phyloP scores from a whole-genome alignment of 768 basidiomycete species.

The Flagelloscypha sp. region DNA sequence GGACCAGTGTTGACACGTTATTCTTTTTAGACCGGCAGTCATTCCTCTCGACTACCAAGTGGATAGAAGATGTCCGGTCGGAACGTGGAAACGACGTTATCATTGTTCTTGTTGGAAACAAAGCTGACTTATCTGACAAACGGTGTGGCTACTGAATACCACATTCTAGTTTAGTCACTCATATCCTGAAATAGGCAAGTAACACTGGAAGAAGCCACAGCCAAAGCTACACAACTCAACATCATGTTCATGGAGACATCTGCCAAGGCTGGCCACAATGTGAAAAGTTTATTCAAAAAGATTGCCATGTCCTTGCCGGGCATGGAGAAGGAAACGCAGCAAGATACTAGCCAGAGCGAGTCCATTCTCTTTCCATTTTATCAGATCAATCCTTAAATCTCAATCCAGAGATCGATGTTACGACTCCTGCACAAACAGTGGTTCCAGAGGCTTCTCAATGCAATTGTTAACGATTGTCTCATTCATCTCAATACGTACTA shows the following conservation, averaged over 20 bases:
- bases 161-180: neutral
- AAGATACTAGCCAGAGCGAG: slow-evolving; percentile 48
- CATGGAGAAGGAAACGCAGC: slow-evolving; percentile 76
- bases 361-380: neutral
- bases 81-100: slow-evolving; percentile 98
- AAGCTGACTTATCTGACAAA: slow-evolving; percentile 97
- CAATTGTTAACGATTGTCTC: slow-evolving; percentile 67
- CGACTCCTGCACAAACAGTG: slow-evolving; percentile 54
- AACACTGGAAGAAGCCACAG: slow-evolving; percentile 94
- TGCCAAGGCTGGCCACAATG: slow-evolving; percentile 98
- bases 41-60: slow-evolving; percentile 97
- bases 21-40: slow-evolving; percentile 74
- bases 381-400: neutral
- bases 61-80: slow-evolving; percentile 98
- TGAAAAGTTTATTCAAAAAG: slow-evolving; percentile 98
- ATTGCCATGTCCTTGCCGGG: slow-evolving; percentile 97
- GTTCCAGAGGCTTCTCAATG: slow-evolving; percentile 86
- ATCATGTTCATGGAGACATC: slow-evolving; percentile 99
- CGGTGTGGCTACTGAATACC: slow-evolving; percentile 46
- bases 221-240: slow-evolving; percentile 80
- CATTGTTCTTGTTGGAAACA: slow-evolving; percentile 97
- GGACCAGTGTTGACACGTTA: slow-evolving; percentile 4
- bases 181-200: slow-evolving; percentile 67
- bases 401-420: slow-evolving; percentile 82
- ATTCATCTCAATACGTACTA: slow-evolving; percentile 13